Evolutionary conservation across 257 asterid genomes (phyloP), one percentile per base, ranked within the genome.

Genomic region (Fraxinus pennsylvanica): DNA sequence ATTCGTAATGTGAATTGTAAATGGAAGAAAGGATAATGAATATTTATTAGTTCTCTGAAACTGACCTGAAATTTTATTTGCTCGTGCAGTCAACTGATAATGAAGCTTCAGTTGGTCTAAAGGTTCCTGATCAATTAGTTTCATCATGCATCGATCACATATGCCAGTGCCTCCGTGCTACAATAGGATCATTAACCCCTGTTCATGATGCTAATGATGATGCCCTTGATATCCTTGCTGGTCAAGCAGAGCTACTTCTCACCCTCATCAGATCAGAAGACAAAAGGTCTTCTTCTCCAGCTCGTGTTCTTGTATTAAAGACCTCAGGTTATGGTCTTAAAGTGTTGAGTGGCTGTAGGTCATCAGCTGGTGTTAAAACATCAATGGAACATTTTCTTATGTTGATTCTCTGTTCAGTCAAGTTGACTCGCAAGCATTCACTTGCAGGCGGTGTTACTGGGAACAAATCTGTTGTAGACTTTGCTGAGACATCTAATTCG

Each of bases 201-300:
- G 74, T 69, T 71, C 77, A 80, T 74, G 91, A 88, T 80, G 85
- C 85, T 59, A 69, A 78, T 80, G 89, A 82, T 75, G 90, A 89
- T 75, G 77, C 79, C 72, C 87, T 93, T 38, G 84, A 87, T 77
- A 82, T 92, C 81, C 97, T 96, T 76, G 87, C 83, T 1, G 87
- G 93, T 88, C 97, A 96, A 87, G 91, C 87, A 36, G 96, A 90
- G 85, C 83, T 93, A 72, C 88, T 96, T 79, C 86, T 92, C 57
- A 88, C 81, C 80, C 92, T 93, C 27, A 77, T 86, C 78, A 91
- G 84, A 82, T 88, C 90, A 36, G 69, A 52, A 67, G 84, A 79
- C 71, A 79, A 78, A 61, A 77, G 76, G 21, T 50, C 86, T 17
- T 76, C 95, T 73, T 84, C 73, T 76, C 77, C 81, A 72, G 76